Percentiles rank a stretch among this genome's conserved stretches.
These are phyloP conservation scores for Solanum arcanum DNA, from an alignment of 257 asterid species.

Conservation along the genomic window DNA sequence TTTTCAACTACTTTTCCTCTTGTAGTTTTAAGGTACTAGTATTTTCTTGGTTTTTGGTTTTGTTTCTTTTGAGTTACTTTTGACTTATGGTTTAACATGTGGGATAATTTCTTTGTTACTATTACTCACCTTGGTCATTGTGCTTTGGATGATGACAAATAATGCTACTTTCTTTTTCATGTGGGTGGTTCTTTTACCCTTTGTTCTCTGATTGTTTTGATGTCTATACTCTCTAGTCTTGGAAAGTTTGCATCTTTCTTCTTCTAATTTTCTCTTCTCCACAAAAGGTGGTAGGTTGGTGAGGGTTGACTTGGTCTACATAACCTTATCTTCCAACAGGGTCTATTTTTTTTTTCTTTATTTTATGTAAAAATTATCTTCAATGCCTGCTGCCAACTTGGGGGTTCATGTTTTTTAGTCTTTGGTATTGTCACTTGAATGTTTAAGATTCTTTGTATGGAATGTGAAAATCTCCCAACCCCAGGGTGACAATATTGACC, in stretches of 20 bases:
- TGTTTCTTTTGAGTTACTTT: slow-evolving; percentile 32
- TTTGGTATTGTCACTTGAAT: not conserved
- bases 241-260: not conserved
- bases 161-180: not conserved
- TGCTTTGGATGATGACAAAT: slow-evolving; percentile 13
- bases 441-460: not conserved
- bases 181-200: not conserved
- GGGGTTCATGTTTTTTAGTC: not conserved
- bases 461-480: not conserved
- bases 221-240: slow-evolving; percentile 1
- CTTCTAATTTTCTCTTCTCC: slow-evolving; percentile 13
- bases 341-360: slow-evolving; percentile 1
- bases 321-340: slow-evolving; percentile 4
- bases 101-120: not conserved
- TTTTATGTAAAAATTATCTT: not conserved
- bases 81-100: not conserved
- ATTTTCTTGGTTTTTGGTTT: slow-evolving; percentile 13
- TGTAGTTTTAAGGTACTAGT: not conserved
- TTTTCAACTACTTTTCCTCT: not conserved
- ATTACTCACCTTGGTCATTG: slow-evolving; percentile 17
- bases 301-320: slow-evolving; percentile 65
- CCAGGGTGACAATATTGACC: not conserved
- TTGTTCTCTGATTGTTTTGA: slow-evolving; percentile 1
- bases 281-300: slow-evolving; percentile 87
- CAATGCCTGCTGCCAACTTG: not conserved